Conservation (phyloP, 352 stramenopile species). For the Phytophthora meadii region DNA sequence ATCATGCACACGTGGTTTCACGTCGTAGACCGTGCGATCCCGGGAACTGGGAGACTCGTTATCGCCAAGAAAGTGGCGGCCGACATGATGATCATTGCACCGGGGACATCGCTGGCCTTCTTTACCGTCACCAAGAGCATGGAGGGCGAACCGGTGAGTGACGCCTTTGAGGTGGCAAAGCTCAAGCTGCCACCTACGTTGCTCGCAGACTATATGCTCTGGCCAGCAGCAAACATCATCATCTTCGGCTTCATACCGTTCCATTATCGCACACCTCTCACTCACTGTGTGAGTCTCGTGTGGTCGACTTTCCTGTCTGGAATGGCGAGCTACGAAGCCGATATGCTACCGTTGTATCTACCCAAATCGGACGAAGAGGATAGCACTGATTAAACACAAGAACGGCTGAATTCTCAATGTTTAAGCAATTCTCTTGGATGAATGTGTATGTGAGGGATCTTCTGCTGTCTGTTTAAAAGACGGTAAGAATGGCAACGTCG, state of each 20-base stretch:
- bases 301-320: constrained; percentile 23
- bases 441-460: constrained; percentile 3
- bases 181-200: constrained; percentile 28
- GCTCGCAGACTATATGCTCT: constrained; percentile 35
- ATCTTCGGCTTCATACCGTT: constrained; percentile 38
- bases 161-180: constrained; percentile 24
- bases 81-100: constrained; percentile 38
- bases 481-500: constrained; percentile 11
- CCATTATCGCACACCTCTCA: constrained; percentile 34
- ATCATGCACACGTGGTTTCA: constrained; percentile 88
- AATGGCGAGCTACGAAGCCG: constrained; percentile 16
- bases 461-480: constrained; percentile 6
- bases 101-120: constrained; percentile 11
- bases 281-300: constrained; percentile 38
- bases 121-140: constrained; percentile 20
- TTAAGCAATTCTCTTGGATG: neutral
- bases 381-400: neutral
- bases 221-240: constrained; percentile 34
- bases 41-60: constrained; percentile 12
- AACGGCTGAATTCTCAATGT: neutral
- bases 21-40: constrained; percentile 62
- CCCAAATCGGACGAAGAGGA: neutral
- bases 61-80: constrained; percentile 40
- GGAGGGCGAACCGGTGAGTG: constrained; percentile 22
- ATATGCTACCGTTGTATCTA: constrained; percentile 9